Evolutionary conservation across 2,329 filamentous ascomycete species (phyloP).

Genomic region (Didymella exigua): DNA sequence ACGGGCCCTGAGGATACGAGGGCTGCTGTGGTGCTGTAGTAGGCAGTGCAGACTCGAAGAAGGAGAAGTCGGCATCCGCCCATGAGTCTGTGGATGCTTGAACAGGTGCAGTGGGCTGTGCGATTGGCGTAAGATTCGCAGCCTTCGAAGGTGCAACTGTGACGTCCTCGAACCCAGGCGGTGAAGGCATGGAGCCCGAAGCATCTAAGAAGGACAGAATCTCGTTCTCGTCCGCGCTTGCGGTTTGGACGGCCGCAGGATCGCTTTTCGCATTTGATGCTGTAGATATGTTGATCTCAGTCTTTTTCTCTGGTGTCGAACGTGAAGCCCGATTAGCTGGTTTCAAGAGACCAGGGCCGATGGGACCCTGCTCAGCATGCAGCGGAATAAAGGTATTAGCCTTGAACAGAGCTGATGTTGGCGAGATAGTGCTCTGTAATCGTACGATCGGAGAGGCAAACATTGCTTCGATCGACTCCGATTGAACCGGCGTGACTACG

Average conservation of each 20-base stretch:
- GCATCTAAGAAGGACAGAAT: constrained; percentile 2
- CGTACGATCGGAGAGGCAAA: constrained; percentile 41
- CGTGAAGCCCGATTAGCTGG: constrained; percentile 22
- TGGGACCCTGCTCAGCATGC: constrained; percentile 32
- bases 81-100: constrained; percentile 12
- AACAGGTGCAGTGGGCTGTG: constrained; percentile 2
- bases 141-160: background rate
- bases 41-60: constrained; percentile 39
- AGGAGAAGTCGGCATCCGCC: constrained; percentile 27
- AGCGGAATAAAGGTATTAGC: constrained; percentile 36
- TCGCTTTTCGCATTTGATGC: background rate
- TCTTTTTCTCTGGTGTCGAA: constrained; percentile 17
- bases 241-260: background rate
- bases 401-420: constrained; percentile 42
- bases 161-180: background rate
- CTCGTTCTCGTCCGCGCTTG: background rate
- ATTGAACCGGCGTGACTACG: constrained; percentile 13
- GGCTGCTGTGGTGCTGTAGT: constrained; percentile 1
- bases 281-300: background rate
- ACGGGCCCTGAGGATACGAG: constrained; percentile 10
- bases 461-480: constrained; percentile 26
- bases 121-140: background rate
- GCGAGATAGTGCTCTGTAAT: constrained; percentile 41
- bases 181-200: background rate
- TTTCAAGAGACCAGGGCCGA: constrained; percentile 40